These are phyloP conservation scores for Hamamelis virginiana DNA, from an alignment of 164 flowering plant genomes.

Conservation along the genomic window DNA sequence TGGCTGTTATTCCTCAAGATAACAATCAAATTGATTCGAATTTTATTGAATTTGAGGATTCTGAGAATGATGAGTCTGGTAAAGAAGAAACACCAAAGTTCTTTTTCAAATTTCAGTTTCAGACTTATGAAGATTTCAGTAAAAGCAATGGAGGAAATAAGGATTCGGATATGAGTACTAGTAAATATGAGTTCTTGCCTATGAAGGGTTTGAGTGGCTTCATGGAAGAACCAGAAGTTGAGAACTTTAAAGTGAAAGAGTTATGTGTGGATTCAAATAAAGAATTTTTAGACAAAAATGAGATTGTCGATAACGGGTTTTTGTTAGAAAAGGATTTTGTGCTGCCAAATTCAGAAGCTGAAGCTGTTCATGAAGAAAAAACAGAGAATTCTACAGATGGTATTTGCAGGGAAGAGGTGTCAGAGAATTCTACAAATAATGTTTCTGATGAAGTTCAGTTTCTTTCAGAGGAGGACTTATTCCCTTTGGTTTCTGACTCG, in stretches of 20 bases:
- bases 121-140: constrained; percentile 41
- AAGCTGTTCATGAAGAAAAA: constrained; percentile 14
- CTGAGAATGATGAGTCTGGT: constrained; percentile 22
- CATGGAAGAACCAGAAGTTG: constrained; percentile 33
- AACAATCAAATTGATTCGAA: neutral
- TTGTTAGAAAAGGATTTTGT: constrained; percentile 12
- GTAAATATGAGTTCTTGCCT: constrained; percentile 29
- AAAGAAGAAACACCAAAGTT: constrained; percentile 46
- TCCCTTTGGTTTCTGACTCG: constrained; percentile 36
- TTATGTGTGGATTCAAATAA: constrained; percentile 17
- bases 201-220: constrained; percentile 32
- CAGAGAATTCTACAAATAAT: too few relatives aligned
- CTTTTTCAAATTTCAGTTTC: constrained; percentile 53
- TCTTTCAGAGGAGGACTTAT: constrained; percentile 29
- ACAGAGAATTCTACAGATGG: neutral
- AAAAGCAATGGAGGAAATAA: constrained; percentile 17
- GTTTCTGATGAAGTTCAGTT: constrained; percentile 15
- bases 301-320: constrained; percentile 17
- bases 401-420: neutral
- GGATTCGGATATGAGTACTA: constrained; percentile 15
- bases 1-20: constrained; percentile 1
- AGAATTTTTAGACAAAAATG: constrained; percentile 7
- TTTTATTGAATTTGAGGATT: constrained; percentile 9
- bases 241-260: constrained; percentile 30
- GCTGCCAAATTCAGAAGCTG: constrained; percentile 9